phyloP scores from a whole-genome alignment of 352 stramenopile species.

The Globisporangium carolinianum region DNA sequence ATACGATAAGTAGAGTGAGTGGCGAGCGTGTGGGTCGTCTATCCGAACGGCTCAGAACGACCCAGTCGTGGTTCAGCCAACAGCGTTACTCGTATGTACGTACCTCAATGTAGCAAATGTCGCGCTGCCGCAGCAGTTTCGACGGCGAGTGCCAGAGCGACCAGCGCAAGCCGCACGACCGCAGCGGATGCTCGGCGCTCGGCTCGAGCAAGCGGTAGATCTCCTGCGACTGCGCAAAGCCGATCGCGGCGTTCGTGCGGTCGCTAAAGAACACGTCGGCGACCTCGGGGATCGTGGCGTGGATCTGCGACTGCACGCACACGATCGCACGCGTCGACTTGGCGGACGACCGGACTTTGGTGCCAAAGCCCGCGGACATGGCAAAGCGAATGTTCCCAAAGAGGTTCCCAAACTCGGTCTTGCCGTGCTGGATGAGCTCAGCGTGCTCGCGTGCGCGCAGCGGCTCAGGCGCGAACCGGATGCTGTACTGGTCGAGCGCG shows the following conservation, averaged over 20 bases:
- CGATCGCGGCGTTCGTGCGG: constrained; percentile 49
- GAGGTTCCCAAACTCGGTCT: constrained; percentile 23
- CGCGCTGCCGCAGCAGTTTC: constrained; percentile 48
- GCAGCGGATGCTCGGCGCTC: constrained; percentile 35
- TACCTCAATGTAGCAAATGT: constrained; percentile 55
- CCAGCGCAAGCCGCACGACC: constrained; percentile 50
- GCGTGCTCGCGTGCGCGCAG: constrained; percentile 29
- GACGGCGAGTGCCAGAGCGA: constrained; percentile 58
- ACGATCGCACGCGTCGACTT: constrained; percentile 50
- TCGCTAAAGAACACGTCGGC: constrained; percentile 57
- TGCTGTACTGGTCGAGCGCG: constrained; percentile 13
- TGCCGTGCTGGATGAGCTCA: constrained; percentile 27
- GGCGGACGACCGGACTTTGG: constrained; percentile 39
- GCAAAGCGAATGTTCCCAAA: constrained; percentile 38
- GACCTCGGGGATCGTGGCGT: constrained; percentile 41
- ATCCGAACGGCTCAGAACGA: too few species aligned
- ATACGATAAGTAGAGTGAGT: neutral
- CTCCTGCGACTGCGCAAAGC: constrained; percentile 52
- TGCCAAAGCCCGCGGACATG: constrained; percentile 30
- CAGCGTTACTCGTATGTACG: too few species aligned
- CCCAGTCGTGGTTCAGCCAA: too few species aligned
- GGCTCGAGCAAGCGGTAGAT: constrained; percentile 47
- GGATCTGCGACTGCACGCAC: constrained; percentile 34
- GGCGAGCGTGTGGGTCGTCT: too few species aligned
- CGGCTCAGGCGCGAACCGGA: constrained; percentile 25